Evolutionary conservation across 805 yeast genomes (phyloP), one percentile per base, ranked within the genome.

Genomic region (Schwanniomyces pseudopolymorphus): DNA sequence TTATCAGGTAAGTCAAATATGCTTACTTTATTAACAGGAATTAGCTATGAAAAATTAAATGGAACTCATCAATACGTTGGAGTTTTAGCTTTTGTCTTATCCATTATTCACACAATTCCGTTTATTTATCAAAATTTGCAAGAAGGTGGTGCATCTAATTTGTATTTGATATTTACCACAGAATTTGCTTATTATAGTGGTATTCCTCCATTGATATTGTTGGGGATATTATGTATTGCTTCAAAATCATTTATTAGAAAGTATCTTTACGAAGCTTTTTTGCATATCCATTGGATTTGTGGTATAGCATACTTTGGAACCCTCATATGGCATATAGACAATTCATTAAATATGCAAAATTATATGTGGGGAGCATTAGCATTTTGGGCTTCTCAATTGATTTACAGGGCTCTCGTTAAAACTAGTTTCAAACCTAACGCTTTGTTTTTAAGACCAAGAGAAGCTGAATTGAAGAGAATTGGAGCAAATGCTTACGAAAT

Each of bases 31-130:
- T 49, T 78, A 10, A 78, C 84, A 0, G 85, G 84, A 10, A 65
- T 80, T 14, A 68, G 80, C 38, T 80, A 81, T 55, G 85, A 81
- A 51, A 79, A 77, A 56, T 56, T 81, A 44, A 80, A 80, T 53
- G 66, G 68, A 21, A 66, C 71, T 47, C 85, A 81, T 52, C 80
- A 79, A 50, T 75, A 72, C 63, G 69, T 69, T 1, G 75, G 79
- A 0, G 62, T 75, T 5, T 58, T 67, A 5, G 66, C 72, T 16
- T 63, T 74, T 21, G 60, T 78, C 2, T 64, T 80, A 11, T 66
- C 76, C 0, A 45, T 79, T 52, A 69, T 79, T 16, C 85, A 81
- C 54, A 67, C 78, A 1, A 61, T 78, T 39, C 83, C 84, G 2
- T 80, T 78, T 54, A 61, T 74, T 21, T 44, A 63, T 40, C 84